Evolutionary conservation across 2,329 filamentous ascomycete genomes (phyloP).

Genomic region (Neonectria ditissima): DNA sequence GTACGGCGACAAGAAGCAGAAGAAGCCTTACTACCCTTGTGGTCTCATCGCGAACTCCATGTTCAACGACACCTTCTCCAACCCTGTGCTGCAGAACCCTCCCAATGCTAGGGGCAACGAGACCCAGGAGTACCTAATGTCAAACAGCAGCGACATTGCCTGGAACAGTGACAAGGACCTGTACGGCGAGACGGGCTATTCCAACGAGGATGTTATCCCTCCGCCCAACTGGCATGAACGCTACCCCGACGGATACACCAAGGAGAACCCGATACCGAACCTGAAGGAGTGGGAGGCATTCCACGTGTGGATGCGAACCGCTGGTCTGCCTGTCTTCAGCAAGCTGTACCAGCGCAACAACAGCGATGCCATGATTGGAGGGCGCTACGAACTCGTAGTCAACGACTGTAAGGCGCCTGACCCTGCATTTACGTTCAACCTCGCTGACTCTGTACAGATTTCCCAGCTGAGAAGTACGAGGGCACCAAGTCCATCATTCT

Average conservation of each 20-base stretch:
- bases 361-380: slow-evolving; percentile 71
- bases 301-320: slow-evolving; percentile 99
- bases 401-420: slow-evolving; percentile 74
- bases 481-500: slow-evolving; percentile 92
- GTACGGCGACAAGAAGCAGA: slow-evolving; percentile 60
- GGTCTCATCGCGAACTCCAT: slow-evolving; percentile 96
- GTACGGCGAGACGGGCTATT: slow-evolving; percentile 79
- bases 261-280: slow-evolving; percentile 74
- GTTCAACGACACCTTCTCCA: slow-evolving; percentile 92
- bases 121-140: slow-evolving; percentile 77
- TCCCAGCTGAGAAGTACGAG: slow-evolving; percentile 80
- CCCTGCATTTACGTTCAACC: background rate
- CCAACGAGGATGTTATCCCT: slow-evolving; percentile 74
- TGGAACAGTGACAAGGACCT: slow-evolving; percentile 87
- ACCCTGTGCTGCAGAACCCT: slow-evolving; percentile 71
- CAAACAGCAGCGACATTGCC: slow-evolving; percentile 78
- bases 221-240: slow-evolving; percentile 86
- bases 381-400: slow-evolving; percentile 82
- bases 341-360: slow-evolving; percentile 92
- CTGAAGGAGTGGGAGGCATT: slow-evolving; percentile 84
- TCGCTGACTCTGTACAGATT: slow-evolving; percentile 67
- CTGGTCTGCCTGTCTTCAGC: slow-evolving; percentile 92
- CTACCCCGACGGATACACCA: slow-evolving; percentile 78
- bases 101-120: slow-evolving; percentile 45
- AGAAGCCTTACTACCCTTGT: slow-evolving; percentile 89